Evolutionary conservation across 192 early-diverging fungal genomes (phyloP).

Genomic region (Jimgerdemannia lactiflua): DNA sequence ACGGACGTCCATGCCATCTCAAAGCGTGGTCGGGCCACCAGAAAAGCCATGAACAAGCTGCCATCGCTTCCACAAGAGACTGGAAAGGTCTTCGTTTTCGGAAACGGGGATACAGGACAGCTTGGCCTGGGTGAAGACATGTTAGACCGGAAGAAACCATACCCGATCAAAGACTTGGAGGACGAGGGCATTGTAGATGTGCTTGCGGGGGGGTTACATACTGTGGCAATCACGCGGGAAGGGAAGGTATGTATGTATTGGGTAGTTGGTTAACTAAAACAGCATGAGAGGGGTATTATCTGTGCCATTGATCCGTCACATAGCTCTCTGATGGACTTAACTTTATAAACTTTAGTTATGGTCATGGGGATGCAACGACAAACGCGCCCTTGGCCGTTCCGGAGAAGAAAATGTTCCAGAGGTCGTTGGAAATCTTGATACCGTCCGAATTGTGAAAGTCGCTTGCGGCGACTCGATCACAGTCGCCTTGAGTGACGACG

Average conservation of each 20-base stretch:
- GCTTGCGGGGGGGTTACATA: conserved; percentile 86
- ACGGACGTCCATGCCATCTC: background rate
- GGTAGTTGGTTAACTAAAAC: background rate
- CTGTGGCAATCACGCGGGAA: conserved; percentile 66
- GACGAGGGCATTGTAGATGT: conserved; percentile 76
- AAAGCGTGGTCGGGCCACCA: background rate
- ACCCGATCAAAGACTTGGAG: conserved; percentile 59
- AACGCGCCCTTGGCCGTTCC: conserved; percentile 74
- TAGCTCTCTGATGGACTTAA: background rate
- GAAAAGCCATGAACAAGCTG: conserved; percentile 4
- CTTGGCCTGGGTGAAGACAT: conserved; percentile 87
- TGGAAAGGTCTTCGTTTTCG: conserved; percentile 79
- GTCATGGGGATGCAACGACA: conserved; percentile 97
- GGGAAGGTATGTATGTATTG: conserved; percentile 57
- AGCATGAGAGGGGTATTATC: background rate
- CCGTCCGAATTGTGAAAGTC: conserved; percentile 66
- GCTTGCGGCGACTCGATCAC: conserved; percentile 85
- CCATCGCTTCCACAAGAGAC: conserved; percentile 20
- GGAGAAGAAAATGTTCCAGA: conserved; percentile 69
- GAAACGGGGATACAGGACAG: conserved; percentile 88
- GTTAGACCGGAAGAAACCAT: conserved; percentile 77
- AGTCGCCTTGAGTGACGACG: conserved; percentile 73
- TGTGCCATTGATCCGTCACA: no score
- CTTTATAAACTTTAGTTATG: conserved; percentile 52
- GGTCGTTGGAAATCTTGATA: conserved; percentile 69